Base-by-base conservation (phyloP, 2,329 filamentous ascomycete species). In the Scopulariopsis brevicaulis region DNA sequence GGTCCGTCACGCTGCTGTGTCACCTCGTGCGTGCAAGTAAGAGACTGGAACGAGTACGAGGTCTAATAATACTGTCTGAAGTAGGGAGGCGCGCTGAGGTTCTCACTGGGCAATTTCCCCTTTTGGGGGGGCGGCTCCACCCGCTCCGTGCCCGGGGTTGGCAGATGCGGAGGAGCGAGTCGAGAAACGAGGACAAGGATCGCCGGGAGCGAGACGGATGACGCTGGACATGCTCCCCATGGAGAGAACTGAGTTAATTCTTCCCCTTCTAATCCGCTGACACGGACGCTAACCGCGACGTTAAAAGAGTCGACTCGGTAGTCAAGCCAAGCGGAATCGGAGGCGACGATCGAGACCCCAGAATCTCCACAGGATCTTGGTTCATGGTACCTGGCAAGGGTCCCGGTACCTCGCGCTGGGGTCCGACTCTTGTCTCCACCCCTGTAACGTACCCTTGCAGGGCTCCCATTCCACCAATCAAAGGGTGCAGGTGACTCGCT, bases 71-170 rank as follows among this genome's bases (percentile, higher is more conserved):
- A 18, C 40, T 6, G 40, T n/a, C 18, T n/a, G 40, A n/a, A 7
- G 15, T 46, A 2, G 40, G 40, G 40, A n/a, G 40, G 40, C 40
- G 18, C 4, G 14, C 46, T 22, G 10, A 18, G 32, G 53, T 43
- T 37, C 18, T 25, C 55, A 57, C 55, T 15, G 20, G 15, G 24
- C 18, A 40, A 25, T 32, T 57, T n/a, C 55, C 55, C 20, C 25
- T 57, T 53, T 40, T 12, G 48, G 55, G 48, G 50, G 40, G 37
- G 34, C 55, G 55, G 55, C 46, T 32, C 55, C 35, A 52, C 46
- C 15, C 10, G 7, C 40, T 57, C 55, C 55, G 55, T 35, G 10
- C 18, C 18, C 40, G 40, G 40, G 40, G 40, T 46, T n/a, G 40
- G 15, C 40, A 46, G 18, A 6, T n/a, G 6, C 40, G 40, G 40